Evolutionary conservation across 169 alveolate species (phyloP).

Genomic region (Eimeria nieschulzi): DNA sequence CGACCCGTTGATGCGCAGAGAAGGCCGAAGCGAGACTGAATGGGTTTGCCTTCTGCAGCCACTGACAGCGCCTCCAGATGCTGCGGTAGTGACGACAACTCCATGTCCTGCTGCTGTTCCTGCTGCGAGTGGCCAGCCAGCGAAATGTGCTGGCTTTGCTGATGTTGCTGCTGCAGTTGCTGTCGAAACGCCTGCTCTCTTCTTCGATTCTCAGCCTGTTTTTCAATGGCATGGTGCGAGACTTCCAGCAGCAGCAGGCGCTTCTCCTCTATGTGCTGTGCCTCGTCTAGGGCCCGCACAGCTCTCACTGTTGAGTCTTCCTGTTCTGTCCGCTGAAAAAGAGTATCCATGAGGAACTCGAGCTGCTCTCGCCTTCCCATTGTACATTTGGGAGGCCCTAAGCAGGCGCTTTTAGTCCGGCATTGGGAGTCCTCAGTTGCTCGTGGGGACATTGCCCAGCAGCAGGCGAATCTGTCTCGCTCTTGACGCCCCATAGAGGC

Average conservation of each 20-base stretch:
- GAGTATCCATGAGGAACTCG: too few species aligned
- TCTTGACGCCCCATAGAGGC: too few species aligned
- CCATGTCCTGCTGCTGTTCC: not conserved
- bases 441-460: too few species aligned
- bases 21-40: not conserved
- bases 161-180: not conserved
- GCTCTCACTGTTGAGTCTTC: conserved; percentile 2
- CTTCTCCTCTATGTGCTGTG: conserved; percentile 29
- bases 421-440: too few species aligned
- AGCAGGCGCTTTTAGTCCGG: too few species aligned
- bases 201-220: conserved; percentile 2
- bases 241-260: conserved; percentile 33
- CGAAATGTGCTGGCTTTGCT: not conserved
- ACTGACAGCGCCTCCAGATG: not conserved
- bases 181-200: not conserved
- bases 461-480: too few species aligned
- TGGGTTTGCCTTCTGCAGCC: not conserved
- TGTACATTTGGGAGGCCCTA: too few species aligned
- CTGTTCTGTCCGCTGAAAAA: not conserved
- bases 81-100: not conserved
- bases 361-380: too few species aligned
- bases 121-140: not conserved
- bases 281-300: conserved; percentile 36
- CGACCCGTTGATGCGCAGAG: not conserved
- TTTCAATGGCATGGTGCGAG: conserved; percentile 30